Evolutionary conservation across 768 basidiomycete genomes (phyloP).

Genomic region (Kockovaella imperatae): DNA sequence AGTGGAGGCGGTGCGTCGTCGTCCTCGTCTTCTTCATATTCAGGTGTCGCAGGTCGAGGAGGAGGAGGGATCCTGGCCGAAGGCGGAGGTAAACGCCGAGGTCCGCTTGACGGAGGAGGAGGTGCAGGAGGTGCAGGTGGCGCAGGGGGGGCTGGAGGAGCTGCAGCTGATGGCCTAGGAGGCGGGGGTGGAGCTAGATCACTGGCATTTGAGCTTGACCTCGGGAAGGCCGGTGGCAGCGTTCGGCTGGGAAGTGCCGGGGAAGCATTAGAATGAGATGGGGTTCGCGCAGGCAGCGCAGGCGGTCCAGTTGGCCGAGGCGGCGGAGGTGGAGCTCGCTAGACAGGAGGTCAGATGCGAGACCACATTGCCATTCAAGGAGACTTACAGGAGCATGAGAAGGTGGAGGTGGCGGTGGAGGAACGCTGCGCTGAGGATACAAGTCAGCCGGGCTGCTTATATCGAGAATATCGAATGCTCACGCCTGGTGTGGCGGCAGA

Average conservation of each 20-base stretch:
- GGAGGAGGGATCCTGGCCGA: not conserved
- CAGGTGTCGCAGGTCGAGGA: slow-evolving; percentile 4
- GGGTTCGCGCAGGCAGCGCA: slow-evolving; percentile 10
- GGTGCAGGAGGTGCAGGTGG: slow-evolving; percentile 20
- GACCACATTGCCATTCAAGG: too few relatives aligned
- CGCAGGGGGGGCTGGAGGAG: slow-evolving; percentile 9
- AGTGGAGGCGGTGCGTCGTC: slow-evolving; percentile 29
- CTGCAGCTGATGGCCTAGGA: not conserved
- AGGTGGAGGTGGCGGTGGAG: slow-evolving; percentile 11
- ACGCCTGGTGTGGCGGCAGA: slow-evolving; percentile 10
- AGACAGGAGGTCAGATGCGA: too few relatives aligned
- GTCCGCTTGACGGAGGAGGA: slow-evolving; percentile 9
- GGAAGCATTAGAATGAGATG: slow-evolving; percentile 7
- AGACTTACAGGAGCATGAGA: slow-evolving; percentile 7
- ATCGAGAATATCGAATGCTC: slow-evolving; percentile 23
- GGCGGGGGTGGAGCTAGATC: not conserved
- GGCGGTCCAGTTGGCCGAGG: slow-evolving; percentile 23
- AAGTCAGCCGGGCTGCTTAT: too few relatives aligned
- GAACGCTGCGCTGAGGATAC: not conserved
- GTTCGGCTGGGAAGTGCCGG: slow-evolving; percentile 5
- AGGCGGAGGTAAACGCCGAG: slow-evolving; percentile 5
- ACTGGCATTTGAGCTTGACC: not conserved
- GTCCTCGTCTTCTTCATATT: slow-evolving; percentile 21
- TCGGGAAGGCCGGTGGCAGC: not conserved
- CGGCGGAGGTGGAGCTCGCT: slow-evolving; percentile 21